These are phyloP conservation scores for Nicotiana noctiflora DNA, from an alignment of 257 asterid genomes.

Conservation along the genomic window DNA sequence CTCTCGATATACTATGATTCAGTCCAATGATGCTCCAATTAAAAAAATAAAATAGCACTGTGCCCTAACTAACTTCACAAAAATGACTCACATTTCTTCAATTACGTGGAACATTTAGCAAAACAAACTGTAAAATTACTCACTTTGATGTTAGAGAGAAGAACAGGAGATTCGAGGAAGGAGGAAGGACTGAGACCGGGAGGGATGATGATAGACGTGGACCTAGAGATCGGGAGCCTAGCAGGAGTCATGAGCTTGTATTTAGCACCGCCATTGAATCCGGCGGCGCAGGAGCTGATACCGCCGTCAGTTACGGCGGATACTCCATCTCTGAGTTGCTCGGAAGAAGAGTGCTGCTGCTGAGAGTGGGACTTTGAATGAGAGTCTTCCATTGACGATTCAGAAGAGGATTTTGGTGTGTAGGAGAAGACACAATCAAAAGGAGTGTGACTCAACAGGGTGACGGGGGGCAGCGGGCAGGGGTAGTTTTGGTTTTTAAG, in stretches of 20 bases:
- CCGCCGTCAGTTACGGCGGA: not conserved
- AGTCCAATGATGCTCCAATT: not conserved
- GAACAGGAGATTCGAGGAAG: slow-evolving; percentile 91
- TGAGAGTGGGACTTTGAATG: slow-evolving; percentile 2
- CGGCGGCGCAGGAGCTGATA: not conserved
- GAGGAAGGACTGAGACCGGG: slow-evolving; percentile 97
- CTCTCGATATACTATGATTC: not conserved
- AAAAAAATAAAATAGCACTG: not conserved
- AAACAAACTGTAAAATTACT: not conserved
- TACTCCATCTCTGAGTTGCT: slow-evolving; percentile 2
- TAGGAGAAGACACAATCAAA: slow-evolving; percentile 14
- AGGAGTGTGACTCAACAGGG: not conserved
- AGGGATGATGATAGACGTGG: slow-evolving; percentile 72
- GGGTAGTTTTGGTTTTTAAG: not conserved
- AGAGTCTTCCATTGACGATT: slow-evolving; percentile 18
- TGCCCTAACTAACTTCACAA: not conserved
- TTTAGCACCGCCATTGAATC: slow-evolving; percentile 37
- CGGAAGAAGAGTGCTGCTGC: not conserved
- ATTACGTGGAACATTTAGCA: not conserved
- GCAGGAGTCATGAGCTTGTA: slow-evolving; percentile 95
- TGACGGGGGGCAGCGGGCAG: not conserved
- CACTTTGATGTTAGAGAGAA: slow-evolving; percentile 90
- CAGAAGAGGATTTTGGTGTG: not conserved
- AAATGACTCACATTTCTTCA: not conserved
- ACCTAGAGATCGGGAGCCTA: slow-evolving; percentile 98